Percentiles rank a stretch among this genome's conserved stretches.
These are phyloP conservation scores for Leccinum subgranulosum DNA, from an alignment of 768 basidiomycete species.

Conservation along the genomic window DNA sequence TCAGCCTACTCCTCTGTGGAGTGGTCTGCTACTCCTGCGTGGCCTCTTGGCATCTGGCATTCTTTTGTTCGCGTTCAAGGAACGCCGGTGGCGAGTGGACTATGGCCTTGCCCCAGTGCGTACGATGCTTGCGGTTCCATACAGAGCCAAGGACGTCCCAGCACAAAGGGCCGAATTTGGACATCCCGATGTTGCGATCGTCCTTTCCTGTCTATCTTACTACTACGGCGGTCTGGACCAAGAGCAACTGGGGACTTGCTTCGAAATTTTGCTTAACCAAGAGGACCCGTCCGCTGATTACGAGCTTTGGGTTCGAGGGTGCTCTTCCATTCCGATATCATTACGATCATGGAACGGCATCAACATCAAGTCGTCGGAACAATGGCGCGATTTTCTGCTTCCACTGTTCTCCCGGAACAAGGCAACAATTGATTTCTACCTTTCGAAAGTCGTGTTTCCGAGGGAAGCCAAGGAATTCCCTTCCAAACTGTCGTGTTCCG, in stretches of 20 bases:
- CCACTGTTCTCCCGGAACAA: constrained; percentile 29
- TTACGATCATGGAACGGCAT: constrained; percentile 17
- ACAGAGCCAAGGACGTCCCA: constrained; percentile 38
- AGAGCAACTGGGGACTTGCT: constrained; percentile 28
- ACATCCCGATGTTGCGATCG: constrained; percentile 35
- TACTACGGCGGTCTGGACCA: constrained; percentile 34
- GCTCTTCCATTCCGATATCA: constrained; percentile 16
- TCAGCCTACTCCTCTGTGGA: constrained; percentile 12
- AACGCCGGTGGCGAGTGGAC: constrained; percentile 39
- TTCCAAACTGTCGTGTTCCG: constrained; percentile 31
- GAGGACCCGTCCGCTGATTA: constrained; percentile 35
- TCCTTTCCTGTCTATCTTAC: constrained; percentile 36
- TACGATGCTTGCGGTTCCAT: constrained; percentile 37
- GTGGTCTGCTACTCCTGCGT: constrained; percentile 31
- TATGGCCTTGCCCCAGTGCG: constrained; percentile 34
- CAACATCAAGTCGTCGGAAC: constrained; percentile 30
- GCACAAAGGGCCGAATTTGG: constrained; percentile 38
- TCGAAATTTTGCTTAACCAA: constrained; percentile 25
- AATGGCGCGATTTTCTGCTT: constrained; percentile 22
- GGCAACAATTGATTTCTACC: constrained; percentile 35
- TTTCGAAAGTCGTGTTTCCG: constrained; percentile 37
- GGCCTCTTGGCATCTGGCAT: constrained; percentile 34
- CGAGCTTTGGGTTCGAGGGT: constrained; percentile 27
- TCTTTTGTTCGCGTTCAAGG: constrained; percentile 28
- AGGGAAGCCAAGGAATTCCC: constrained; percentile 37